Evolutionary conservation across 331 rosid species (phyloP).

Genomic region (Telfairia occidentalis): DNA sequence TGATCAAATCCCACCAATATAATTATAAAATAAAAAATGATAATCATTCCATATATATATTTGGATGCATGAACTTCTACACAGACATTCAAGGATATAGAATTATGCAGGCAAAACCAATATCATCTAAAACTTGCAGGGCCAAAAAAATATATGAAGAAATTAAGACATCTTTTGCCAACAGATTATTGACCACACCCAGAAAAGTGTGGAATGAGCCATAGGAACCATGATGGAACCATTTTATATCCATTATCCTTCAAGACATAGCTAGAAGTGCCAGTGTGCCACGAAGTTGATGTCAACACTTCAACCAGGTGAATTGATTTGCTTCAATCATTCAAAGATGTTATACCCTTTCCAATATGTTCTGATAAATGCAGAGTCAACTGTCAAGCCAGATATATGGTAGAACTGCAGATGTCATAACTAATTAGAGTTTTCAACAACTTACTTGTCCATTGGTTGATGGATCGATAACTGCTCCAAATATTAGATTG

Average conservation of each 20-base stretch:
- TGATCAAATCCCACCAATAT: not conserved
- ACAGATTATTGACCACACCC: not conserved
- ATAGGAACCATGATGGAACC: not conserved
- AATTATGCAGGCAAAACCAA: not conserved
- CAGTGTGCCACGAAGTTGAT: not conserved
- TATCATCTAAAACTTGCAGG: not conserved
- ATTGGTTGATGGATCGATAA: constrained; percentile 85
- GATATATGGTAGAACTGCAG: not conserved
- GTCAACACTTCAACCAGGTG: not conserved
- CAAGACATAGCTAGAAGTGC: no score
- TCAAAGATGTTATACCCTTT: not conserved
- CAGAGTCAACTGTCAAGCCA: not conserved
- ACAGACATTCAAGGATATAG: not conserved
- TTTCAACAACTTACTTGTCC: constrained; percentile 71
- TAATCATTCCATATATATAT: not conserved
- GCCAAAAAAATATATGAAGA: not conserved
- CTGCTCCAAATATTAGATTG: constrained; percentile 93
- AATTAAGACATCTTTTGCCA: not conserved
- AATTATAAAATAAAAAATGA: not conserved
- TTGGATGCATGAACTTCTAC: not conserved
- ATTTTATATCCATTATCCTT: not conserved
- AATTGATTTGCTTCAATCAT: not conserved
- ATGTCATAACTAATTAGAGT: not conserved
- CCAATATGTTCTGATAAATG: not conserved
- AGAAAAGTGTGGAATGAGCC: not conserved